These are phyloP conservation scores for Scenedesmus sp. DNA, from an alignment of 163 green algal species.

Conservation along the genomic window DNA sequence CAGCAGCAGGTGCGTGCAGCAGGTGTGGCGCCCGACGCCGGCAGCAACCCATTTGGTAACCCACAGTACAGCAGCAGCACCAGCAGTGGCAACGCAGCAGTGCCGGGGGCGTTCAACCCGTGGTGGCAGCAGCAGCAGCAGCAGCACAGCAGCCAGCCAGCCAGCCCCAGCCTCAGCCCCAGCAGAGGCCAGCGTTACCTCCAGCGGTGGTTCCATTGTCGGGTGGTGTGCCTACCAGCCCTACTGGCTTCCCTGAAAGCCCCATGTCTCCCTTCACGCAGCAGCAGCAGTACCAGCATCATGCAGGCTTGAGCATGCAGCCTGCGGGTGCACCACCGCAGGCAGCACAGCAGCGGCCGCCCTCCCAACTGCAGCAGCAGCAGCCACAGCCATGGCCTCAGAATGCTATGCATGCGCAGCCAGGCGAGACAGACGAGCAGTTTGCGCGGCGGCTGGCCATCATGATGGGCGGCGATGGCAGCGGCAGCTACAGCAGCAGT, in stretches of 20 bases:
- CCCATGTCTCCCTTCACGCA: slow-evolving; percentile 8
- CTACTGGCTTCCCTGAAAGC: background rate
- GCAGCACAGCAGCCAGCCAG: no score
- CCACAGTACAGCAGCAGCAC: background rate
- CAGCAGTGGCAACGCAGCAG: background rate
- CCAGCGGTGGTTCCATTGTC: background rate
- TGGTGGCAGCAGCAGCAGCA: slow-evolving; percentile 36
- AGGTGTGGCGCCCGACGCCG: background rate
- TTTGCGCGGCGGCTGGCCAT: slow-evolving; percentile 31
- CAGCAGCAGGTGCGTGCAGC: slow-evolving; percentile 33
- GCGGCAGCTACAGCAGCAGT: slow-evolving; percentile 6
- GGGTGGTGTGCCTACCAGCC: background rate
- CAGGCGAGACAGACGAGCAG: slow-evolving; percentile 40
- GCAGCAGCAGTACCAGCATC: background rate
- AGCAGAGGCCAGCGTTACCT: background rate
- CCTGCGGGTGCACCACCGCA: slow-evolving; percentile 19
- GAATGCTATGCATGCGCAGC: background rate
- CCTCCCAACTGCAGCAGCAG: background rate
- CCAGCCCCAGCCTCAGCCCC: slow-evolving; percentile 31
- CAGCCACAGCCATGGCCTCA: background rate
- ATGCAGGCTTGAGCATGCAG: slow-evolving; percentile 8
- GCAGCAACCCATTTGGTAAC: background rate
- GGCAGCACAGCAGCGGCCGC: slow-evolving; percentile 16
- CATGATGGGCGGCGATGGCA: background rate
- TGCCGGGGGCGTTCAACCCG: background rate